These are phyloP conservation scores for Leucocoprinus sp. DNA, from an alignment of 768 basidiomycete genomes.

Conservation along the genomic window DNA sequence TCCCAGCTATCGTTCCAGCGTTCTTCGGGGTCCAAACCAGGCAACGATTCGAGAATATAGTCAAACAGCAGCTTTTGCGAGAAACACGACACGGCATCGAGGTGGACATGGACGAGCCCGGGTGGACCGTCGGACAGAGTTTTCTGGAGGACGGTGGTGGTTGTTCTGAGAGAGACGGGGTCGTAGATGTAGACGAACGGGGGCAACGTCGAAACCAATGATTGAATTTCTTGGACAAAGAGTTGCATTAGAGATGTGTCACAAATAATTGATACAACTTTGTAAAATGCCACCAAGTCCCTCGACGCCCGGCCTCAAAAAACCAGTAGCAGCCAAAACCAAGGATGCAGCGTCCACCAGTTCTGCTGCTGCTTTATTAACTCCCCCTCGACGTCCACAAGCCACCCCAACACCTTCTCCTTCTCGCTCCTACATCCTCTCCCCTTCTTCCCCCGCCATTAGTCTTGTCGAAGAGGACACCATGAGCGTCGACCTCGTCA, in stretches of 20 bases:
- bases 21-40: conserved; percentile 39
- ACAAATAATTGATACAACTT: no score
- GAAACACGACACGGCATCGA: conserved; percentile 56
- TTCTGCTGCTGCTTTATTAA: conserved; percentile 23
- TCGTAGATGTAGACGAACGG: conserved; percentile 69
- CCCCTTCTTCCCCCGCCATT: conserved; percentile 25
- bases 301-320: conserved; percentile 20
- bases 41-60: conserved; percentile 51
- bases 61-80: conserved; percentile 59
- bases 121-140: conserved; percentile 9
- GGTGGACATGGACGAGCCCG: conserved; percentile 32
- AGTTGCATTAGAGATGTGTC: no score
- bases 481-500: conserved; percentile 70
- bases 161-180: conserved; percentile 38
- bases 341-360: conserved; percentile 40
- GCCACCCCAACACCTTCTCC: conserved; percentile 17
- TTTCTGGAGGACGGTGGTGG: conserved; percentile 30
- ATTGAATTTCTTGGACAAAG: conserved; percentile 25
- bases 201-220: conserved; percentile 32
- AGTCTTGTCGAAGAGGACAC: conserved; percentile 40
- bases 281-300: conserved; percentile 20
- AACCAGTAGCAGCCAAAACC: no score
- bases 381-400: conserved; percentile 23
- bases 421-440: conserved; percentile 18
- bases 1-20: conserved; percentile 62